Evolutionary conservation across 2,329 filamentous ascomycete genomes (phyloP).

Genomic region (Corynespora cassiicola): DNA sequence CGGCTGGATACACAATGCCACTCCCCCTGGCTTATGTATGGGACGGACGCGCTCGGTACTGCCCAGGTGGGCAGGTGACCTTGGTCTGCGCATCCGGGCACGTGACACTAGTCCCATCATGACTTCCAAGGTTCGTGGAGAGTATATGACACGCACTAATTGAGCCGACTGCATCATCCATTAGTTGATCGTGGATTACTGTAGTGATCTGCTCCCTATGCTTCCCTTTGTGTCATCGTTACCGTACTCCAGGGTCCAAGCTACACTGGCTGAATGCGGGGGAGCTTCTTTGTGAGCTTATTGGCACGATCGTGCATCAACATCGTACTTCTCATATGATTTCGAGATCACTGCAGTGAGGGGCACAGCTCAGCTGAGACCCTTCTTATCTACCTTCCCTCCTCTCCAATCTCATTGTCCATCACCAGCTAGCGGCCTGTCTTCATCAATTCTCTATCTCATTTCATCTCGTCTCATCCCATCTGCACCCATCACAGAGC

Average conservation of each 20-base stretch:
- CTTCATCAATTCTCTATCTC: neutral
- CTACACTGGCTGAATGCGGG: conserved; percentile 36
- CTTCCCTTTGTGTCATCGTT: conserved; percentile 28
- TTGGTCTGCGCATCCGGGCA: no score
- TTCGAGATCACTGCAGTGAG: conserved; percentile 22
- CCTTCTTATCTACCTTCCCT: conserved; percentile 19
- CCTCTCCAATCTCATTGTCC: conserved; percentile 3
- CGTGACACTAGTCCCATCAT: no score
- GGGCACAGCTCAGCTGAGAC: conserved; percentile 20
- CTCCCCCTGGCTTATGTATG: no score
- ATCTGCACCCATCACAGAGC: neutral
- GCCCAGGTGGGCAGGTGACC: no score
- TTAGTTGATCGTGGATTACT: conserved; percentile 5
- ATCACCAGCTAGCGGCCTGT: neutral
- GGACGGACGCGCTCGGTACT: no score
- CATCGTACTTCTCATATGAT: conserved; percentile 40
- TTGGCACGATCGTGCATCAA: conserved; percentile 42
- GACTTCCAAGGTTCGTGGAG: no score
- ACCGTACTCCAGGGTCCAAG: conserved; percentile 31
- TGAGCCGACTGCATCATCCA: no score
- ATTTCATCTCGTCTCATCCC: conserved; percentile 1
- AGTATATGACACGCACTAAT: no score
- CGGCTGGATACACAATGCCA: no score
- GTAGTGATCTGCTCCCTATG: conserved; percentile 18
- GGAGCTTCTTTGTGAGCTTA: conserved; percentile 31